phyloP scores from a whole-genome alignment of 768 basidiomycete genomes.

The Glaciozyma antarctica region DNA sequence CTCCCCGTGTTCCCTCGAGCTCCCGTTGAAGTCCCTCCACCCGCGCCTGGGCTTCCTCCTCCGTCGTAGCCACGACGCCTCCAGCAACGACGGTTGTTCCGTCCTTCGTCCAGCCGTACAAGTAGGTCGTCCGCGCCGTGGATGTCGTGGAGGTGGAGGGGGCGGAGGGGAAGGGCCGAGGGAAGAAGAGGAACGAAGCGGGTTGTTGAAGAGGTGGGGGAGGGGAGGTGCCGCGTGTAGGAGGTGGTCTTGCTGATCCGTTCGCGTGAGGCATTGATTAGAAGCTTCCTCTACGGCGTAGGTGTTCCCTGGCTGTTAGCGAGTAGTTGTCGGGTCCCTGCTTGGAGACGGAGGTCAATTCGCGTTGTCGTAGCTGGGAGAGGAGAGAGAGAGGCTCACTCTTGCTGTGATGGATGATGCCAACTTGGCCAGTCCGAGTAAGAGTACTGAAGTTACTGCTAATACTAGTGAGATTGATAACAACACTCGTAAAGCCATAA shows the following conservation, averaged over 20 bases:
- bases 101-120: background rate
- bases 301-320: background rate
- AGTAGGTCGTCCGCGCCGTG: background rate
- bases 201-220: background rate
- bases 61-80: background rate
- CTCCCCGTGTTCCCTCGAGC: too few species aligned
- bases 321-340: slow-evolving; percentile 5
- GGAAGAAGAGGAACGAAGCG: background rate
- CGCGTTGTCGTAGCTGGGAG: background rate
- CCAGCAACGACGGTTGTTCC: background rate
- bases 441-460: background rate
- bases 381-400: background rate
- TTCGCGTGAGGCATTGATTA: background rate
- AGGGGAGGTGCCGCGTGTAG: background rate
- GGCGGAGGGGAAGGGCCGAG: background rate
- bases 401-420: background rate
- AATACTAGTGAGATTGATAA: background rate
- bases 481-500: background rate
- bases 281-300: background rate
- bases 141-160: background rate
- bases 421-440: background rate
- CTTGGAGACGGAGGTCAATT: background rate
- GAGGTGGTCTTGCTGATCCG: background rate
- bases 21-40: background rate
- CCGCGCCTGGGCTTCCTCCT: background rate